A percentile compares a stretch with the other conserved stretches of the same genome.
Evolutionary conservation across 345 rosid species (phyloP).

Genomic region (Eucalyptus decipiens): DNA sequence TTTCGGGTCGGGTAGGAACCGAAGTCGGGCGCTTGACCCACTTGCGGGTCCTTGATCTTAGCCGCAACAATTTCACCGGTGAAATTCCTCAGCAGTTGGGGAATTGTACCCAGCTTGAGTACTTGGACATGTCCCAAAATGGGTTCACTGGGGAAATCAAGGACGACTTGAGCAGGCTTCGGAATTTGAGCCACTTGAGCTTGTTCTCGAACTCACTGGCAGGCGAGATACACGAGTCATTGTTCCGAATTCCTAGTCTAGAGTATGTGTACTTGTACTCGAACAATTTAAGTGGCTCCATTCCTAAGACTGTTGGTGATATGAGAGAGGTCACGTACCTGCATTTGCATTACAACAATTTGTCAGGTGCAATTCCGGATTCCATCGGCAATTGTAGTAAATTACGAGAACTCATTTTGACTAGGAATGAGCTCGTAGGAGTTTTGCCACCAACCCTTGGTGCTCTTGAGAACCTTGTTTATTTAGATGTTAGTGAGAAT

Average conservation of each 20-base stretch:
- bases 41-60: constrained; percentile 36
- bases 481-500: constrained; percentile 23
- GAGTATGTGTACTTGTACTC: constrained; percentile 14
- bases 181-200: constrained; percentile 5
- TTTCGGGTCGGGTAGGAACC: constrained; percentile 52
- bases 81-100: constrained; percentile 34
- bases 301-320: constrained; percentile 51
- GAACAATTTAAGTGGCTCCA: constrained; percentile 58
- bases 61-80: constrained; percentile 40
- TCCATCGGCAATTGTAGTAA: constrained; percentile 49
- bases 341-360: constrained; percentile 20
- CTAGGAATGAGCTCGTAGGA: constrained; percentile 38
- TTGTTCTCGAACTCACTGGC: constrained; percentile 37
- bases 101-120: constrained; percentile 31
- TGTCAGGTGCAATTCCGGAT: constrained; percentile 58
- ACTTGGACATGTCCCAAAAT: constrained; percentile 46
- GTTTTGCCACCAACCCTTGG: constrained; percentile 44
- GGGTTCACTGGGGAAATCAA: constrained; percentile 45
- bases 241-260: constrained; percentile 34
- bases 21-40: constrained; percentile 29
- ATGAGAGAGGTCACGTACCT: constrained; percentile 21
- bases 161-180: constrained; percentile 16
- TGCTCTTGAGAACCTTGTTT: constrained; percentile 37
- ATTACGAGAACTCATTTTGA: constrained; percentile 28
- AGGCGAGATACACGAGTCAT: constrained; percentile 42